These are phyloP conservation scores for Austroboletus eburneus DNA, from an alignment of 768 basidiomycete genomes.

Conservation along the genomic window DNA sequence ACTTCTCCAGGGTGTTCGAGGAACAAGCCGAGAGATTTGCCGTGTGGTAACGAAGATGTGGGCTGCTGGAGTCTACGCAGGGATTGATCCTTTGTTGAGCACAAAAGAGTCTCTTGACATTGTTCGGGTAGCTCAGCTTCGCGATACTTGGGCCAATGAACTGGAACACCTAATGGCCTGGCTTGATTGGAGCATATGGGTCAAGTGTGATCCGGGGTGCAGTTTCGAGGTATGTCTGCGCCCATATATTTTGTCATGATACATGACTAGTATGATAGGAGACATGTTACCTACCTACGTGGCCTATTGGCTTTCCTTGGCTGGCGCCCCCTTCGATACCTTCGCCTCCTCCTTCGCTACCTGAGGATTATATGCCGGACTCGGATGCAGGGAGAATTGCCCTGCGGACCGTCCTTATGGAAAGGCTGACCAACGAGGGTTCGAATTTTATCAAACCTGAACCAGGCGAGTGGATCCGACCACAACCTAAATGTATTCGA, in stretches of 20 bases:
- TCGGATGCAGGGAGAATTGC: no score
- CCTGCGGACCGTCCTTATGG: neutral
- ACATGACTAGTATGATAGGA: no score
- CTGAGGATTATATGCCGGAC: no score
- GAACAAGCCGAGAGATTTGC: slow-evolving; percentile 43
- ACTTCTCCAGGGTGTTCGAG: slow-evolving; percentile 27
- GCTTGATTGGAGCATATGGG: slow-evolving; percentile 53
- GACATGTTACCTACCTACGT: slow-evolving; percentile 26
- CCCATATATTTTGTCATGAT: no score
- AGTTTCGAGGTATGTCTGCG: slow-evolving; percentile 36
- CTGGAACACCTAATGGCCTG: slow-evolving; percentile 41
- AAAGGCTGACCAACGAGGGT: neutral
- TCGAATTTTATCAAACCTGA: neutral
- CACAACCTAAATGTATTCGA: slow-evolving; percentile 20
- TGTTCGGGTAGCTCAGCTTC: slow-evolving; percentile 5
- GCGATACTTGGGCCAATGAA: slow-evolving; percentile 33
- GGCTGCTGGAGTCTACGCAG: slow-evolving; percentile 35
- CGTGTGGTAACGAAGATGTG: slow-evolving; percentile 43
- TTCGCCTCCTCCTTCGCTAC: no score
- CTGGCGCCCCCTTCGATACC: no score
- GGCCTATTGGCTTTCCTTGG: slow-evolving; percentile 14
- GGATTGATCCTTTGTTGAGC: slow-evolving; percentile 13
- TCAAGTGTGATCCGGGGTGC: slow-evolving; percentile 45
- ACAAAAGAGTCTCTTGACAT: neutral
- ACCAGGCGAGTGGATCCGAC: slow-evolving; percentile 16